Conservation (phyloP, 1,139 yeast genomes). For the Geotrichum aggregatum region DNA sequence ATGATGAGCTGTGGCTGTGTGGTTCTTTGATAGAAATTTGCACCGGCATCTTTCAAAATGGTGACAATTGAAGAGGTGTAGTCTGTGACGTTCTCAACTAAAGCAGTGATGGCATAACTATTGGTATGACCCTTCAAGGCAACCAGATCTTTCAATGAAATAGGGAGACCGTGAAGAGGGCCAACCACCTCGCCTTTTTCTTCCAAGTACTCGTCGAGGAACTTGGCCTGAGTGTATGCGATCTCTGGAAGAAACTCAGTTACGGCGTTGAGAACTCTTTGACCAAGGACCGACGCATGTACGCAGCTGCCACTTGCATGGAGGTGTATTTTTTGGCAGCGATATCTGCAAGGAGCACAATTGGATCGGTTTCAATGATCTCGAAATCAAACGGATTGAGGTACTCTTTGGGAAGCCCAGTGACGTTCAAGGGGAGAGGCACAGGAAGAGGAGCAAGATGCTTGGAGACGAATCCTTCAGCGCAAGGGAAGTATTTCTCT, state of each 20-base stretch:
- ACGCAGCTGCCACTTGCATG: conserved; percentile 47
- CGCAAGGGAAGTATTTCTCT: conserved; percentile 29
- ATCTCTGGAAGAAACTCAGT: conserved; percentile 36
- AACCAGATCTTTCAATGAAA: conserved; percentile 40
- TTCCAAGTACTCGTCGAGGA: conserved; percentile 42
- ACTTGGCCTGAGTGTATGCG: conserved; percentile 42
- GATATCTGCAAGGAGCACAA: conserved; percentile 41
- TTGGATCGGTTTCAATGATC: conserved; percentile 34
- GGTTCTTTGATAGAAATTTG: conserved; percentile 56
- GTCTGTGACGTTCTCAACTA: conserved; percentile 38
- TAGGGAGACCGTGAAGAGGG: conserved; percentile 55
- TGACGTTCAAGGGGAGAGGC: conserved; percentile 32
- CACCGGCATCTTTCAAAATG: conserved; percentile 58
- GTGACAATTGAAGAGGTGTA: conserved; percentile 50
- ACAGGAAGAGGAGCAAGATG: conserved; percentile 30
- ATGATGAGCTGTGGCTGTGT: conserved; percentile 55
- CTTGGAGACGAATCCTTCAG: conserved; percentile 20
- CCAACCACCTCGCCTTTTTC: conserved; percentile 43
- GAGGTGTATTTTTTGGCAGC: conserved; percentile 45
- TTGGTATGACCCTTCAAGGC: conserved; percentile 45
- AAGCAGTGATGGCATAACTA: conserved; percentile 42
- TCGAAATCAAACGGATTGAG: conserved; percentile 30
- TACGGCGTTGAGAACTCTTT: conserved; percentile 47
- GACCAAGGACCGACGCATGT: conserved; percentile 56
- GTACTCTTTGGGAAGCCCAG: conserved; percentile 28